Percentiles rank a stretch among this genome's conserved stretches.
These are phyloP conservation scores for Xylaria digitata DNA, from an alignment of 2,329 filamentous ascomycete species.

Conservation along the genomic window DNA sequence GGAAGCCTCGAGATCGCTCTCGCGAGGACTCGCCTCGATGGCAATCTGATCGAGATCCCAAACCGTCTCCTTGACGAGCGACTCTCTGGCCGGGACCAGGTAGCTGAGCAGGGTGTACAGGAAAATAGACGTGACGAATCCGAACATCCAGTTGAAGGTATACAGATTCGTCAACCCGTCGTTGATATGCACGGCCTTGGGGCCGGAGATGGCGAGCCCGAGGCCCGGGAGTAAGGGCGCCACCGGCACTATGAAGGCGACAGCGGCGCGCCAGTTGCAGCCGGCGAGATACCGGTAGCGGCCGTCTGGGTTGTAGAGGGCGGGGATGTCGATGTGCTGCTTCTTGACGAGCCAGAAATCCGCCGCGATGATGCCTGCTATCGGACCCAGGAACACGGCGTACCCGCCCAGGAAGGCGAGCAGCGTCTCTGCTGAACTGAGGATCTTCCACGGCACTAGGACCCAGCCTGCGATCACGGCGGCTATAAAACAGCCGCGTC, in stretches of 20 bases:
- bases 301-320: constrained; percentile 52
- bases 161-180: constrained; percentile 66
- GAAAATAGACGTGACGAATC: constrained; percentile 66
- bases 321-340: constrained; percentile 60
- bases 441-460: constrained; percentile 74
- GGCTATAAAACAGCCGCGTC: constrained; percentile 65
- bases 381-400: constrained; percentile 71
- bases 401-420: constrained; percentile 72
- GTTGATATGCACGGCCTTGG: constrained; percentile 44
- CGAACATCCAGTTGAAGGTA: constrained; percentile 74
- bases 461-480: constrained; percentile 67
- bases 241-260: constrained; percentile 68
- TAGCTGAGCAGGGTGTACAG: constrained; percentile 65
- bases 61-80: constrained; percentile 57
- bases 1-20: constrained; percentile 35
- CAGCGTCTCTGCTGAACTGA: constrained; percentile 67
- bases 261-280: constrained; percentile 69
- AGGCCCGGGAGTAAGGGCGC: constrained; percentile 68
- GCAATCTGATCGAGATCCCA: constrained; percentile 50
- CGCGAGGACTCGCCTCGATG: constrained; percentile 41
- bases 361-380: constrained; percentile 68
- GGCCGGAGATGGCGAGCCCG: constrained; percentile 55
- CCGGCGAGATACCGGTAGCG: constrained; percentile 60
- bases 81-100: constrained; percentile 61
- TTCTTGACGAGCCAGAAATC: constrained; percentile 70